Evolutionary conservation across 2,329 filamentous ascomycete species (phyloP), one percentile per base, ranked within the genome.

Genomic region (Stromatinia cepivora): DNA sequence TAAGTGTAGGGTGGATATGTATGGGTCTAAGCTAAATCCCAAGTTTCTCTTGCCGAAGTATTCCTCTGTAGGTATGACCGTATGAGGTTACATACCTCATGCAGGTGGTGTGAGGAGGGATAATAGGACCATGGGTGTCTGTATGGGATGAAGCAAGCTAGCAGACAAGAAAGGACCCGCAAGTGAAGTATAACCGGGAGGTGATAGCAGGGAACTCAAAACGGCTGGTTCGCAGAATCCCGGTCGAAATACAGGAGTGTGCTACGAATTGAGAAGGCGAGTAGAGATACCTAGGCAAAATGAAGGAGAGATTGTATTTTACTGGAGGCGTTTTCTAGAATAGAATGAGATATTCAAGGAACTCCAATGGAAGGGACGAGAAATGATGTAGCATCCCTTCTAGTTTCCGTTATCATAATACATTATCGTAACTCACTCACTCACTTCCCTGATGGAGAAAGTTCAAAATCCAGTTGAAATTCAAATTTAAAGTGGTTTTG

Each of bases 131-230:
- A 36, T 62, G 42, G 45, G 42, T 28, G 9, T 36, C 36, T 25
- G 39, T 48, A 66, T 66, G 52, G 52, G 64, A 34, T 58, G 34
- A 4, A 52, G 22, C 28, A 50, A n/a, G 8, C 20, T 25, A 42
- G 13, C 22, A 52, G 54, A 61, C 54, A 61, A 59, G 54, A 52
- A 36, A 39, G 58, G 64, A 66, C 64, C 64, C 64, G 64, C 48
- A 54, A 56, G 42, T 20, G 28, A 36, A 15, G 28, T 48, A 36
- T 66, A 13, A 13, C 64, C 64, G 39, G 53, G 42, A 67, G 25
- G 66, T 68, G 42, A 42, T 65, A 10, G 48, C 58, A 69, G 59
- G 58, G 66, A 69, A 69, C 46, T 69, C 56, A 57, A 64, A 64
- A 68, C 66, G 66, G 48, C 36, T 68, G 36, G 57, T 45, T 68